Percentiles rank a stretch among this genome's conserved stretches.
phyloP scores from a whole-genome alignment of 306 rosid genomes.

The Trifolium fragiferum region DNA sequence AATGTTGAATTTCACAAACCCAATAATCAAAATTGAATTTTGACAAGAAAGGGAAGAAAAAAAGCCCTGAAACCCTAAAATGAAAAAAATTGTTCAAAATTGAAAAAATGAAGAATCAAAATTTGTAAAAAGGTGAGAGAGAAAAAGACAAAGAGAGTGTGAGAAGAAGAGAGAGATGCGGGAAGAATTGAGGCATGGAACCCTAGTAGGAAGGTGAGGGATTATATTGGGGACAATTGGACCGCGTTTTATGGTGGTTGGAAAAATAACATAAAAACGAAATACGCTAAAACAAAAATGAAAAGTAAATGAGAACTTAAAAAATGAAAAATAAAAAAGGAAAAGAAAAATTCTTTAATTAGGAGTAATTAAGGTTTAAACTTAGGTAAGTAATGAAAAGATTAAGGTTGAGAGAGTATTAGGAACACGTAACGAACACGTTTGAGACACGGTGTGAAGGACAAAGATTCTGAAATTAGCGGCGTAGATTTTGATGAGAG shows the following conservation, averaged over 20 bases:
- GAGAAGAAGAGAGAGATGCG: conserved; percentile 28
- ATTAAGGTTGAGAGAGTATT: neutral
- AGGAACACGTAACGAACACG: conserved; percentile 47
- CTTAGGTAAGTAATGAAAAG: conserved; percentile 24
- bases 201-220: conserved; percentile 53
- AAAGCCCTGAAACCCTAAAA: neutral
- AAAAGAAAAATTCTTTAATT: conserved; percentile 5
- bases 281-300: conserved; percentile 30
- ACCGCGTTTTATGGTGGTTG: conserved; percentile 67
- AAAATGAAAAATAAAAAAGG: neutral
- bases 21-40: neutral
- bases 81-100: neutral
- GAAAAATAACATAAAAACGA: conserved; percentile 17
- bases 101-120: neutral
- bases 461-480: conserved; percentile 32
- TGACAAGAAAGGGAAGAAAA: neutral
- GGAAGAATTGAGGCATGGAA: conserved; percentile 47
- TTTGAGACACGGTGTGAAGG: conserved; percentile 50
- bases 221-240: conserved; percentile 51
- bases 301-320: neutral
- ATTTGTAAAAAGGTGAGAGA: neutral
- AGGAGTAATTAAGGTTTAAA: conserved; percentile 15
- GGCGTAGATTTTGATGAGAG: conserved; percentile 17
- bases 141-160: conserved; percentile 15
- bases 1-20: conserved; percentile 16